These are phyloP conservation scores for Phytophthora crassamura DNA, from an alignment of 352 stramenopile species.

Conservation along the genomic window DNA sequence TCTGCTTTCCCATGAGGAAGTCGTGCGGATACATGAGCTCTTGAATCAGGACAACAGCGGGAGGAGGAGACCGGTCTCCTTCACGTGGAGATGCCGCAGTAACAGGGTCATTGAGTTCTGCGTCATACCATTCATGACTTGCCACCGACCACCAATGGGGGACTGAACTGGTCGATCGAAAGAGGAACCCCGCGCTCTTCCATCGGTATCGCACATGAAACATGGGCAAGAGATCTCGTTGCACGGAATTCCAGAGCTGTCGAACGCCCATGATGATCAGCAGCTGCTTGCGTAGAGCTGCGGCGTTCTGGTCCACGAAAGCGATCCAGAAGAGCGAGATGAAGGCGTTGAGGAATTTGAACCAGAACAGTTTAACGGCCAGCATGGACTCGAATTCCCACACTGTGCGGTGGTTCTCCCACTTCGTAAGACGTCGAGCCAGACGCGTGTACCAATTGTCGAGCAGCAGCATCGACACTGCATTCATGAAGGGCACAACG, in stretches of 20 bases:
- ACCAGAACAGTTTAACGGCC: slow-evolving; percentile 79
- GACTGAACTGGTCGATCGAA: slow-evolving; percentile 26
- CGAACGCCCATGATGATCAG: slow-evolving; percentile 76
- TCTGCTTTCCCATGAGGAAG: slow-evolving; percentile 81
- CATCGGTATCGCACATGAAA: slow-evolving; percentile 56
- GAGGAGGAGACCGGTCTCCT: slow-evolving; percentile 26
- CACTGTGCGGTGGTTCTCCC: slow-evolving; percentile 83
- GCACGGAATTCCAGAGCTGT: slow-evolving; percentile 70
- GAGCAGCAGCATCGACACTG: slow-evolving; percentile 74
- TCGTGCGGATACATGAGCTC: slow-evolving; percentile 76
- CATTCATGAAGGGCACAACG: slow-evolving; percentile 69
- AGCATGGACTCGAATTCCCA: slow-evolving; percentile 84
- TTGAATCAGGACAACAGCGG: slow-evolving; percentile 63
- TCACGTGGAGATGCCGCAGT: neutral
- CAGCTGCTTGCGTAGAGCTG: slow-evolving; percentile 65
- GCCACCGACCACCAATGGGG: slow-evolving; percentile 27
- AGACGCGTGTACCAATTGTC: slow-evolving; percentile 76
- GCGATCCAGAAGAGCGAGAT: slow-evolving; percentile 84
- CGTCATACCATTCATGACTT: slow-evolving; percentile 68
- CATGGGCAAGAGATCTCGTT: slow-evolving; percentile 62
- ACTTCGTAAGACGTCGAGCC: slow-evolving; percentile 62
- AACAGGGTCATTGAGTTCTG: slow-evolving; percentile 31
- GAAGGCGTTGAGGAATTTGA: slow-evolving; percentile 88
- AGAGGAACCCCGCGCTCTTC: slow-evolving; percentile 48
- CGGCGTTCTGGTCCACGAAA: slow-evolving; percentile 65